Evolutionary conservation across 2,329 filamentous ascomycete species (phyloP).

Genomic region (Diaporthe sp.): DNA sequence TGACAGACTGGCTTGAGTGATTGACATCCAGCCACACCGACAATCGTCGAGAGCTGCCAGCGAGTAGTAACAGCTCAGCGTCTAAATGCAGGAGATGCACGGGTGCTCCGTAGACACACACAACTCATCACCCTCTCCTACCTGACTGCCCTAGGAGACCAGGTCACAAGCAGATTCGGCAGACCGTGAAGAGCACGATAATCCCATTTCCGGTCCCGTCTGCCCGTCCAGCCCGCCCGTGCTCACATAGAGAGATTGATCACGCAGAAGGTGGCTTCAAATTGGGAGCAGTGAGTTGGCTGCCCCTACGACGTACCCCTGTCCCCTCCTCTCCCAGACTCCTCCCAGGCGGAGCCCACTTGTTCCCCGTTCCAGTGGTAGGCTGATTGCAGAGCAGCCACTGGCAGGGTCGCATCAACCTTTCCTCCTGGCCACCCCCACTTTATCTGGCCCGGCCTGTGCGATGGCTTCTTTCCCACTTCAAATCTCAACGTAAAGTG

Average conservation of each 20-base stretch:
- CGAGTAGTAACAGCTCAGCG: conserved; percentile 15
- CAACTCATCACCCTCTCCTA: conserved; percentile 9
- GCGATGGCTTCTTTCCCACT: conserved; percentile 43
- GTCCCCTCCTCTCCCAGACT: conserved; percentile 23
- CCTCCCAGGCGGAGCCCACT: conserved; percentile 35
- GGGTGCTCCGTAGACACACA: conserved; percentile 18
- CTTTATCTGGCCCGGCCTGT: conserved; percentile 40
- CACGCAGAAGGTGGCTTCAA: conserved; percentile 19
- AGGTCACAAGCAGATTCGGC: neutral
- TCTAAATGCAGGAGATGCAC: conserved; percentile 25
- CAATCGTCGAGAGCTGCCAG: conserved; percentile 25
- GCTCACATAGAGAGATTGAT: neutral
- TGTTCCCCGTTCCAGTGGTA: conserved; percentile 41
- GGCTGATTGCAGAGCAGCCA: conserved; percentile 36
- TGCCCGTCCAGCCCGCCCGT: neutral
- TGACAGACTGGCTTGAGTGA: neutral
- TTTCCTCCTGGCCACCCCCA: conserved; percentile 35
- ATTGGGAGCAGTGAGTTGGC: conserved; percentile 16
- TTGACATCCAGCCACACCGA: conserved; percentile 32
- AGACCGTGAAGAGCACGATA: neutral
- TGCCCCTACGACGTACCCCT: conserved; percentile 17
- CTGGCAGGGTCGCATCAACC: conserved; percentile 37
- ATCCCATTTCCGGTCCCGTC: conserved; percentile 8
- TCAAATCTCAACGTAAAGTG: conserved; percentile 42
- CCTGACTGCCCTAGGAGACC: conserved; percentile 1